Base-by-base conservation (phyloP, 2,329 filamentous ascomycete genomes). In the Nectriaceae sp. region DNA sequence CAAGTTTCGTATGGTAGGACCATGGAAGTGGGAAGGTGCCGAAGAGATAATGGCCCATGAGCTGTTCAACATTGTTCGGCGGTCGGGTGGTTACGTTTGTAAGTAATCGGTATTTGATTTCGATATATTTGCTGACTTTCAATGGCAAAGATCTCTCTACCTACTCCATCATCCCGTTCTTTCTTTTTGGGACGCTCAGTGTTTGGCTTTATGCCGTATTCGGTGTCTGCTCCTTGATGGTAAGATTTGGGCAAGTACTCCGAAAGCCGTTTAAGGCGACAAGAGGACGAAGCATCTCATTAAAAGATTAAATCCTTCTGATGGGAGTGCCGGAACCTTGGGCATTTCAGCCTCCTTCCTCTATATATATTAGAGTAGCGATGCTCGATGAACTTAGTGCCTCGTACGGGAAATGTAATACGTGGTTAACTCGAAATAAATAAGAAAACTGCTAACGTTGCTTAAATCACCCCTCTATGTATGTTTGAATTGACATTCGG, bases 1-100 rank as follows among this genome's bases (percentile, higher is more conserved):
- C 24, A 79, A 78, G 50, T 78, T 78, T 47, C 66, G 74, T 4
- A 56, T 78, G 3, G 59, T 72, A 0, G 74, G 74, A 0, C 75
- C 75, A 1, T 77, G 73, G 74, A 66, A 65, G 39, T 67, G 65
- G 58, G 50, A 59, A 1, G 59, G 58, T 1, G 73, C 72, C 0
- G 57, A 62, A 8, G 46, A 53, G 2, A 66, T 76, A 21, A 74
- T 77, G 72, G 55, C 61, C 11, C 65, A 62, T 0, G 75, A 77
- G 54, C 55, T 77, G n/a, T 76, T 60, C 44, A 53, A 61, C 13
- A 65, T 75, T 1, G 68, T 71, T 1, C 67, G 60, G 51, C 60
- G 65, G 20, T 69, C 67, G 0, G 70, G 70, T 0, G 72, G 72
- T 0, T 40, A 51, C 4, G 57, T 72, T 13, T 72, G 70, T 72